These are phyloP conservation scores for Polyrhizophydium stewartii DNA, from an alignment of 371 early-diverging fungal genomes.

Conservation along the genomic window DNA sequence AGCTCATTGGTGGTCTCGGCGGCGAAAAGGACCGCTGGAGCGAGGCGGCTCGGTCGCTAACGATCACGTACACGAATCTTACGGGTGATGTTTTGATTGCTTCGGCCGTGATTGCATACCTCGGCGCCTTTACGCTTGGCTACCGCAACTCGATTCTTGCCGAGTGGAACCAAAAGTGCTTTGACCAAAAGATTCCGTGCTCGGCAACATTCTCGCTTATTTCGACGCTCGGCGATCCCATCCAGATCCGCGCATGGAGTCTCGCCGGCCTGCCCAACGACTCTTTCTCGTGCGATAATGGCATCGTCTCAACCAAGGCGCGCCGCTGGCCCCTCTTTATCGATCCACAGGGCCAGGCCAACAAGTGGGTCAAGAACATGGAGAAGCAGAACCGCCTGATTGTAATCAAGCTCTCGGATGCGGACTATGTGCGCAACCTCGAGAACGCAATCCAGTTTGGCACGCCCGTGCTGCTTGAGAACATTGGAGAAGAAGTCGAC, in stretches of 20 bases:
- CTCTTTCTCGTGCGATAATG: conserved; percentile 52
- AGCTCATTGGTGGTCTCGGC: conserved; percentile 53
- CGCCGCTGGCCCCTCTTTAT: conserved; percentile 51
- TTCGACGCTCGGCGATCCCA: conserved; percentile 45
- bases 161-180: conserved; percentile 42
- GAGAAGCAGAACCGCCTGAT: conserved; percentile 42
- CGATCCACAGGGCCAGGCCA: conserved; percentile 56
- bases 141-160: conserved; percentile 33
- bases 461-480: conserved; percentile 47
- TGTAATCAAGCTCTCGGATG: conserved; percentile 49
- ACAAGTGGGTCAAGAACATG: conserved; percentile 58
- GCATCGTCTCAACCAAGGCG: conserved; percentile 45
- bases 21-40: conserved; percentile 57
- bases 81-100: conserved; percentile 49
- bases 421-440: conserved; percentile 44
- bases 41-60: conserved; percentile 37
- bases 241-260: conserved; percentile 48
- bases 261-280: conserved; percentile 52
- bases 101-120: conserved; percentile 49
- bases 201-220: conserved; percentile 37
- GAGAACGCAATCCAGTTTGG: conserved; percentile 57
- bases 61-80: conserved; percentile 35
- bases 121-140: conserved; percentile 49
- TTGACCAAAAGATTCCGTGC: conserved; percentile 33
- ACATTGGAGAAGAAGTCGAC: conserved; percentile 52